Base-by-base conservation (phyloP, 2,329 filamentous ascomycete genomes). In the Xylariaceae sp. region DNA sequence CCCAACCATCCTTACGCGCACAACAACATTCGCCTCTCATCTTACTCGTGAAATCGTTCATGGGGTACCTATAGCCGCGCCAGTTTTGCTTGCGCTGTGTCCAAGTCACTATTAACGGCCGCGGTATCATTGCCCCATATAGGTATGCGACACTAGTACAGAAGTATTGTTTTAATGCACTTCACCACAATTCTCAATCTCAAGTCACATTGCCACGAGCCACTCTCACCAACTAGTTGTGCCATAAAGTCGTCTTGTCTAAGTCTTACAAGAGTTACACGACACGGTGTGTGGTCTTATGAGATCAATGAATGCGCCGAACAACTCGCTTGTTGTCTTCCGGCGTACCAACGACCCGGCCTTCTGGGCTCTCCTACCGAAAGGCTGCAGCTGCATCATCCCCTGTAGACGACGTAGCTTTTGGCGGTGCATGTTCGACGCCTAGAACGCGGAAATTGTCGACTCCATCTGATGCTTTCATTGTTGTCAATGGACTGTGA, bases 261-360 rank as follows among this genome's bases (percentile, higher is more conserved):
- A 38, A 38, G 4, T 3, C 34, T 38, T 38, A 9, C 34, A 38
- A 38, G 10, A 5, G 16, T 13, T 10, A 38, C 9, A 38, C 34
- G 34, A 5, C 34, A 38, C 13, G 34, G 10, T 38, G 16, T 4
- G 34, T 16, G 10, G 34, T 3, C 22, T 28, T 28, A 82, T 71
- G 46, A 72, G n/a, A 65, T 19, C 75, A 62, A 60, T 82, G 79
- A 50, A 82, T 81, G 56, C 72, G 73, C 28, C 73, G 71, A 38
- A 81, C 66, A 6, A 82, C 73, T 39, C 74, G 70, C 46, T 70
- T 71, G 64, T 83, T 81, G 58, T 81, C 80, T 45, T 74, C 75
- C 0, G 75, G 69, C 0, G 79, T 79, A 6, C 83, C 72, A 39
- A 75, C 61, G 33, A 81, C 70, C 2, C 70, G 69, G 41, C 75